Base-by-base conservation (phyloP, 2,329 filamentous ascomycete species). In the Ophiostoma perfectum region DNA sequence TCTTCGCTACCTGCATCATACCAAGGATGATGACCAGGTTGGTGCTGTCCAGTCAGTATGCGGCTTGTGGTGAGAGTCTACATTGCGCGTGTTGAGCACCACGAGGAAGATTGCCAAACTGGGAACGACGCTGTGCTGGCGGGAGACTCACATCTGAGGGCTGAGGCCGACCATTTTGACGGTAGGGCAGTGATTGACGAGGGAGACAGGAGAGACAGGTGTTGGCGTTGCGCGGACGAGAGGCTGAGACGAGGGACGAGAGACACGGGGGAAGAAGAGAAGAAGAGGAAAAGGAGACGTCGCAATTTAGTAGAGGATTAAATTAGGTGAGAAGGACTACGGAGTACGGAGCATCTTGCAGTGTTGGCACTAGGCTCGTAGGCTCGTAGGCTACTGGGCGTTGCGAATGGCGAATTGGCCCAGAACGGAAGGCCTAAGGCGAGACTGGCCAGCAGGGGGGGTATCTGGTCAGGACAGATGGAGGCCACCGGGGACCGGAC, bases 1-100 rank as follows among this genome's bases (percentile, higher is more conserved):
- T 92, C 87, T 98, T 98, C 75, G 93, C 91, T 71, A 96, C 90
- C 85, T 97, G 94, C 92, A 98, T 97, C 90, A 97, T 96, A 78
- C 91, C 91, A 74, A 97, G 87, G 82, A 96, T 93, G 88, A 97
- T 93, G 83, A 92, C 84, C 79, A 97, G 85, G 86, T 97, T 97
- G 79, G 91, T 92, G 76, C 93, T 96, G 39, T 1, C 2, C 1
- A n/a, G 80, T 69, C 63, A 74, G 72, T 14, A 45, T 55, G 11
- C n/a, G 11, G 58, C 45, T 49, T 39, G 14, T 12, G 18, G 27
- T 12, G 27, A 41, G 9, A 12, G 52, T 8, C 58, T 9, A 45
- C 36, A 41, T 55, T 39, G 27, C 27, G 27, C 27, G 27, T 27
- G 27, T 27, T 27, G 27, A 52, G 36, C 14, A 41, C 1, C 18